A percentile compares a stretch with the other conserved stretches of the same genome.
Evolutionary conservation across 2,329 filamentous ascomycete species (phyloP).

Genomic region (Tolypocladium album): DNA sequence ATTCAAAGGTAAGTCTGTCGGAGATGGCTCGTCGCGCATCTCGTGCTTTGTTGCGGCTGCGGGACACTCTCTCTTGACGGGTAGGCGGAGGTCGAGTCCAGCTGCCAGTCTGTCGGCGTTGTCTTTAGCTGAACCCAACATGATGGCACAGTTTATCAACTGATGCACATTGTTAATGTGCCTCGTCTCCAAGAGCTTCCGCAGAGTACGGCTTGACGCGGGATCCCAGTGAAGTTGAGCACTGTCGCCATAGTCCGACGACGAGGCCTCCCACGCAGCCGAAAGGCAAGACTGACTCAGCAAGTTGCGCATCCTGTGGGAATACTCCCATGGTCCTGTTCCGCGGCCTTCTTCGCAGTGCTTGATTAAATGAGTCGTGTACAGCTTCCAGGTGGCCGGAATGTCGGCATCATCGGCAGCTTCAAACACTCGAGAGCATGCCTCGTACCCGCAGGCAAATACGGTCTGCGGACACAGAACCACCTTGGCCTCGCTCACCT

Average conservation of each 20-base stretch:
- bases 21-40: neutral
- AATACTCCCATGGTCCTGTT: constrained; percentile 32
- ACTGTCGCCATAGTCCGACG: constrained; percentile 22
- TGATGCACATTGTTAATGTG: constrained; percentile 28
- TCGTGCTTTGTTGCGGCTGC: constrained; percentile 1
- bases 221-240: constrained; percentile 28
- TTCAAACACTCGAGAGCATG: constrained; percentile 33
- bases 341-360: constrained; percentile 32
- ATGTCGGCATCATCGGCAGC: constrained; percentile 27
- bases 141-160: constrained; percentile 27
- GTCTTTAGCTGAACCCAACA: constrained; percentile 18
- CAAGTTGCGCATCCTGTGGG: constrained; percentile 32
- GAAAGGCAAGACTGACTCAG: constrained; percentile 27
- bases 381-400: constrained; percentile 29
- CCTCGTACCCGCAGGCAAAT: constrained; percentile 37
- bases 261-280: constrained; percentile 22
- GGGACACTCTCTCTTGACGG: constrained; percentile 5
- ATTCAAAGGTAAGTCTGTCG: no score
- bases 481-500: constrained; percentile 29
- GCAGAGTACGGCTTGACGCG: constrained; percentile 27
- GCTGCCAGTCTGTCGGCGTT: neutral
- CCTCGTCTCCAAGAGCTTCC: constrained; percentile 33
- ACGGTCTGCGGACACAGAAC: constrained; percentile 34
- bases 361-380: constrained; percentile 34
- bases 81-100: constrained; percentile 3